Base-by-base conservation (phyloP, 306 rosid species). In the Ziziphus jujuba region DNA sequence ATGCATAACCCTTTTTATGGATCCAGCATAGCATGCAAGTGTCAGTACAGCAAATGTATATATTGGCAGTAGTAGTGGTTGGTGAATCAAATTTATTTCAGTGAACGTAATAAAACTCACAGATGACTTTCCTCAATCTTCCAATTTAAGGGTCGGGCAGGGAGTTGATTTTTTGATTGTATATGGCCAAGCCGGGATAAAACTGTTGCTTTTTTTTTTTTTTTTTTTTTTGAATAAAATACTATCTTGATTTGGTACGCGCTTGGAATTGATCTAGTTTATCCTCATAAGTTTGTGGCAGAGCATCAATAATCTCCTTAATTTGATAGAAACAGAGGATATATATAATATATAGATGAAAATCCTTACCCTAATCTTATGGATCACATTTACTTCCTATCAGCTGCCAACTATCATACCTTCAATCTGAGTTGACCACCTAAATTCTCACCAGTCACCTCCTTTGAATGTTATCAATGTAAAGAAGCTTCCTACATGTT, bases 11-110 rank as follows among this genome's bases (percentile, higher is more conserved):
- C 8, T 53, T 55, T 67, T 8, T 40, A 1, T 40, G 45, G 72
- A 45, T 56, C 63, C 40, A 43, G 53, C 54, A 13, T 67, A 54
- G 62, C 33, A 67, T 61, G 54, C 44, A 38, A 38, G 10, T 38
- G 44, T 3, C 44, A 3, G 44, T 38, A 1, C 33, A 38, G 44
- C 44, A 3, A 10, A 40, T 40, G 45, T 40, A 12, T 40, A 40
- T 40, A 10, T 9, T 40, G 45, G 45, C 45, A 40, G 45, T 7
- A 10, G 45, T 40, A 40, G 13, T 8, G 45, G 45, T 40, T 40
- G 45, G 45, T 10, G 14, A 40, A 11, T 12, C 12, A 40, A 40
- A 40, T 40, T 40, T 10, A 40, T 40, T 40, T 40, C 45, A 40
- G 20, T 17, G 6, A 3, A 17, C 19, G 53, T 15, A 12, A 14